phyloP scores from a whole-genome alignment of 306 rosid species.

The Cucurbita ficifolia region DNA sequence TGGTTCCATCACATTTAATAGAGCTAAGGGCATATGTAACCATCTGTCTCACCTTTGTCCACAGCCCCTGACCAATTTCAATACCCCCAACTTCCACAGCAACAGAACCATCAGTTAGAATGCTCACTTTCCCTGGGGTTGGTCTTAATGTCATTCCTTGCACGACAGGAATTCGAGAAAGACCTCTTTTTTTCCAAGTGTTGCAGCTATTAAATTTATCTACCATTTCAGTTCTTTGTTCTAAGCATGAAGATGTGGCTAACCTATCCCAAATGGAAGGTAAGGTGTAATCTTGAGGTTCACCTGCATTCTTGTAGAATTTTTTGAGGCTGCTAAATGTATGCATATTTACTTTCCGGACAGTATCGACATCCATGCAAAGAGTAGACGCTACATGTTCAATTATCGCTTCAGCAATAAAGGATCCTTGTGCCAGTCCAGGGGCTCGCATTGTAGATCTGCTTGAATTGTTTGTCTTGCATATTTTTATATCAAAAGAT shows the following conservation, averaged over 20 bases:
- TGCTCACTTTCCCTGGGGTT: conserved; percentile 79
- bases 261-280: conserved; percentile 68
- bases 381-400: conserved; percentile 77
- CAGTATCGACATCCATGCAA: conserved; percentile 51
- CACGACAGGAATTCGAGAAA: conserved; percentile 60
- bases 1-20: conserved; percentile 36
- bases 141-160: conserved; percentile 25
- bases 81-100: conserved; percentile 89
- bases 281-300: conserved; percentile 66
- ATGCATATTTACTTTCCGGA: conserved; percentile 64
- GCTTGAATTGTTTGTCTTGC: conserved; percentile 69
- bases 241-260: conserved; percentile 41
- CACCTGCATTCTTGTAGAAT: conserved; percentile 40
- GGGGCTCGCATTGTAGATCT: conserved; percentile 91
- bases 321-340: conserved; percentile 43
- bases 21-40: conserved; percentile 58
- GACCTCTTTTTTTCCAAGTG: conserved; percentile 73
- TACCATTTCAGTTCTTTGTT: conserved; percentile 36
- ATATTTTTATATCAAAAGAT: conserved; percentile 66
- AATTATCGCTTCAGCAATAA: conserved; percentile 76
- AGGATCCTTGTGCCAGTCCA: conserved; percentile 83
- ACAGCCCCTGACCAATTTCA: conserved; percentile 91
- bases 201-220: conserved; percentile 44
- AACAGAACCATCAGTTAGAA: conserved; percentile 58
- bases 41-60: conserved; percentile 95